Evolutionary conservation across 306 rosid species (phyloP).

Genomic region (Fagus crenata): DNA sequence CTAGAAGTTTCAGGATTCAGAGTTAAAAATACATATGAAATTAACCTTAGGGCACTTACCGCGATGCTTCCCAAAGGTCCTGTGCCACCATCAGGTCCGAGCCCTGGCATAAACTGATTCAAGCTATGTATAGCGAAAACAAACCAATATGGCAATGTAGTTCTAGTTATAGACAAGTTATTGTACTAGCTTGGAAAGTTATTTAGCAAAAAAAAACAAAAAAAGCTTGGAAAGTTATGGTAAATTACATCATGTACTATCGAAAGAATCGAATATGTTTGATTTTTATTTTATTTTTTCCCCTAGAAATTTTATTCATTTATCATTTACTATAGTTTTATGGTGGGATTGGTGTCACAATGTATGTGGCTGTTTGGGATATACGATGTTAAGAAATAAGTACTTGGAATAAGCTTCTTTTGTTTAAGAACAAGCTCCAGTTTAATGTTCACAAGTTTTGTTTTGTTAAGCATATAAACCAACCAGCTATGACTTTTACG

Average conservation of each 20-base stretch:
- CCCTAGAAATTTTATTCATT: not conserved
- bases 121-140: not conserved
- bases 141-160: too few species aligned
- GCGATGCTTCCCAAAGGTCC: conserved; percentile 34
- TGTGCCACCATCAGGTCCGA: conserved; percentile 34
- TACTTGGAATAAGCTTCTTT: not conserved
- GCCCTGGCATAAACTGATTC: conserved; percentile 27
- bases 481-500: too few species aligned
- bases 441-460: too few species aligned
- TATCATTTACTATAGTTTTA: not conserved
- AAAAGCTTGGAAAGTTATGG: not conserved
- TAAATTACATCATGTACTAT: not conserved
- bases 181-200: not conserved
- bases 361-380: not conserved
- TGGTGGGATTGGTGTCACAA: not conserved
- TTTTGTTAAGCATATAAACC: too few species aligned
- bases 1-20: not conserved
- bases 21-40: not conserved
- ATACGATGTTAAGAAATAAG: not conserved
- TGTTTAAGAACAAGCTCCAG: too few species aligned
- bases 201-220: too few species aligned
- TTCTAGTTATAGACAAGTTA: not conserved
- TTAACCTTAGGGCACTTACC: not conserved
- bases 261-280: not conserved
- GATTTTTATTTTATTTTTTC: not conserved